Conservation (phyloP, 768 basidiomycete species). For the Podaxis pistillaris region DNA sequence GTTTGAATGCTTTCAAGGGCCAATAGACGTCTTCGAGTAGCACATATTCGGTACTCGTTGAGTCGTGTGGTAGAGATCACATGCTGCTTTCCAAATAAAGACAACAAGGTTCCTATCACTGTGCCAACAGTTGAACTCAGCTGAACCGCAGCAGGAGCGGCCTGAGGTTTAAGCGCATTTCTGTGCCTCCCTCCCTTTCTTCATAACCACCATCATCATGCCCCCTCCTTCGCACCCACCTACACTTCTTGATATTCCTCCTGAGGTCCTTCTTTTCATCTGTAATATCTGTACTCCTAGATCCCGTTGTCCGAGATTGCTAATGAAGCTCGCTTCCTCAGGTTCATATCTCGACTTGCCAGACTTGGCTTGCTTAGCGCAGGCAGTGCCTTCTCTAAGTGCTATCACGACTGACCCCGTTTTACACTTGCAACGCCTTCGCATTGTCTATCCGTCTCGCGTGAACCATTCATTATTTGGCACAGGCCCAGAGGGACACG, state of each 20-base stretch:
- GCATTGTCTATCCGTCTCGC: slow-evolving; percentile 64
- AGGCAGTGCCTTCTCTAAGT: slow-evolving; percentile 45
- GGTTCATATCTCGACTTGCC: slow-evolving; percentile 75
- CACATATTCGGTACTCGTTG: background rate
- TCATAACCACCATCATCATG: slow-evolving; percentile 14
- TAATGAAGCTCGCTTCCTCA: slow-evolving; percentile 22
- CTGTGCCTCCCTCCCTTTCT: background rate
- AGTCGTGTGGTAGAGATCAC: slow-evolving; percentile 2
- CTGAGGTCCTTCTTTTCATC: slow-evolving; percentile 59
- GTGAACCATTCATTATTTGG: slow-evolving; percentile 66
- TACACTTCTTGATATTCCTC: slow-evolving; percentile 40
- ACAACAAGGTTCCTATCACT: slow-evolving; percentile 1
- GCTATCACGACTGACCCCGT: slow-evolving; percentile 59
- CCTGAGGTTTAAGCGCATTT: slow-evolving; percentile 7
- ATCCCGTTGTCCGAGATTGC: background rate
- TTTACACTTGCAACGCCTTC: slow-evolving; percentile 60
- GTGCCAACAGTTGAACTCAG: slow-evolving; percentile 10
- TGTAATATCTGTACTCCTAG: slow-evolving; percentile 33
- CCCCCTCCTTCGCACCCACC: slow-evolving; percentile 11
- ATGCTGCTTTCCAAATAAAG: slow-evolving; percentile 3
- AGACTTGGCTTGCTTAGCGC: slow-evolving; percentile 56
- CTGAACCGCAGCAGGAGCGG: slow-evolving; percentile 8
- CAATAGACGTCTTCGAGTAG: background rate
- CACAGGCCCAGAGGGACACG: slow-evolving; percentile 49
- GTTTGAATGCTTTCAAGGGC: background rate